Base-by-base conservation (phyloP, 768 basidiomycete species). In the Lactarius sp. region DNA sequence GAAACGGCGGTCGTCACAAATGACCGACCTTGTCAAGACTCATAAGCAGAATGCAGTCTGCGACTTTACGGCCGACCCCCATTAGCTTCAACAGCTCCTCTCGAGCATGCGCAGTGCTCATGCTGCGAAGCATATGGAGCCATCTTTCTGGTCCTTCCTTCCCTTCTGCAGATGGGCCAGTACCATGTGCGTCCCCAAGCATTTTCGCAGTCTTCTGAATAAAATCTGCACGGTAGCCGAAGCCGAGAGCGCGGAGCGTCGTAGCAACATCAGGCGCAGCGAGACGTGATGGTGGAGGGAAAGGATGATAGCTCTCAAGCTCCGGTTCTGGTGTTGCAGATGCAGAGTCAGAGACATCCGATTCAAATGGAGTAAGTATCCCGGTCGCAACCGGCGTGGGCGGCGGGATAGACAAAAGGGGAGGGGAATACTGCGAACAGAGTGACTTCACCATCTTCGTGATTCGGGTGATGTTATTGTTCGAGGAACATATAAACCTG, bases 401-500 rank as follows among this genome's bases (percentile, higher is more conserved):
- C 34, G 73, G 69, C 3, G 76, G 73, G 6, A 83, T 71, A 2
- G 83, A 79, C 34, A 94, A 72, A 16, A 95, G 77, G 27, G 84
- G 76, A 13, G 84, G 79, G 1, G 94, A 94, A 71, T 86, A 97
- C 22, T 88, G 79, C 18, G 75, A 80, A 73, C 91, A 92, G 14
- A 98, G 82, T 20, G 83, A 81, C 65, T 92, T 88, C 34, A 98
- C 86, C 89, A 98, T 94, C 61, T 89, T 90, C 16, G 92, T 90
- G 69, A 99, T 99, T 6, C 97, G 90, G 6, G 85, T 76, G 56
- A 99, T 98, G 69, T 98, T 94, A 73, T 98, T 98, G 71, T 98
- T 98, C 2, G 93, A 92, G 2, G 94, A 97, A 72, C 96, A 98
- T 67, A 99, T 97, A 77, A 98, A 99, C 9, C 95, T 96, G 58